These are phyloP conservation scores for Medicago lupulina DNA, from an alignment of 306 rosid genomes.

Conservation along the genomic window DNA sequence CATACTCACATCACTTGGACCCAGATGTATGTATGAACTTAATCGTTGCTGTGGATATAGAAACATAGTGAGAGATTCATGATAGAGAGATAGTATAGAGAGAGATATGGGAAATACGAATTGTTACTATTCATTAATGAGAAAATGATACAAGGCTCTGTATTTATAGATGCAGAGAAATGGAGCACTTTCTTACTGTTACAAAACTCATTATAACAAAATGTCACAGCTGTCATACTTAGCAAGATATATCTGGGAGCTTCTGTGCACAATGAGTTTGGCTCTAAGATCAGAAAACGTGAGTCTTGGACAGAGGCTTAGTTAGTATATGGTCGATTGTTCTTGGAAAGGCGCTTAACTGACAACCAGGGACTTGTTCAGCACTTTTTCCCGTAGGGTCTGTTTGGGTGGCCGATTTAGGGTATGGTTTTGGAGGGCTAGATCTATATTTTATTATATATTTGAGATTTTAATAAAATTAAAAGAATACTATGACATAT, in stretches of 20 bases:
- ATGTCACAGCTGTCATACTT: neutral
- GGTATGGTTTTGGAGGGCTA: no score
- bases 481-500: no score
- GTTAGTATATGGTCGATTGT: neutral
- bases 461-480: no score
- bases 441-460: no score
- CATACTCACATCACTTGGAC: constrained; percentile 98
- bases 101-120: neutral
- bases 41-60: constrained; percentile 4
- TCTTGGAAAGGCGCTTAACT: neutral
- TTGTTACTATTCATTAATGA: neutral
- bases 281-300: neutral
- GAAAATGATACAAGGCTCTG: neutral
- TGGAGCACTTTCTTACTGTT: neutral
- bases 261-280: neutral
- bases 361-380: neutral
- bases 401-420: no score
- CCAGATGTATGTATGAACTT: constrained; percentile 72
- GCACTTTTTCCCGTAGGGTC: no score
- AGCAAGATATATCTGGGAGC: neutral
- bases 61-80: neutral
- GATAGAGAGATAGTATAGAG: neutral
- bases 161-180: neutral
- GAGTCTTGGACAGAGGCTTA: neutral
- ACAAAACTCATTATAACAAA: neutral